Base-by-base conservation (phyloP, 179 eudicot genomes). In the Spinacia oleracea region DNA sequence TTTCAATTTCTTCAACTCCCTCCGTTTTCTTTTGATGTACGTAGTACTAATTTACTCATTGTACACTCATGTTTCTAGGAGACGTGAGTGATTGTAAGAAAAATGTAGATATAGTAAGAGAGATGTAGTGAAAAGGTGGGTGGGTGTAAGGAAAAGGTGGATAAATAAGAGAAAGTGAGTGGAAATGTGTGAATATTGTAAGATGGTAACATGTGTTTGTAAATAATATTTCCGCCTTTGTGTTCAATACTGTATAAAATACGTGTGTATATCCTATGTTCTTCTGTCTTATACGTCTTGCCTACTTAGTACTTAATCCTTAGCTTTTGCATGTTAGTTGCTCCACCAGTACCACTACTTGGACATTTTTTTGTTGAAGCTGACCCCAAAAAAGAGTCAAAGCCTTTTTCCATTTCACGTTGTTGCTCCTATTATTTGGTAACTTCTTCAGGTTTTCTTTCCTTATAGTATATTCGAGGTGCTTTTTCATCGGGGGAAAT, bases 241-340 rank as follows among this genome's bases (percentile, higher is more conserved):
- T 14, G n/a, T 50, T 71, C 75, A 31, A 72, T 72, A 72, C 75
- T 70, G n/a, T 29, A 29, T 34, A 18, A 14, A 51, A 51, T 51
- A 51, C 29, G 51, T 72, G 45, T 72, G 63, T 72, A 32, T 51
- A n/a, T n/a, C n/a, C 42, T 53, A 72, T 72, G 62, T 51, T 51
- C 63, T 51, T 32, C 42, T 72, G 75, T 72, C 60, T 23, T 32
- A 16, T 32, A 48, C 75, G 53, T 71, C 23, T 71, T 15, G 27
- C 40, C 25, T 53, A 72, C 68, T 51, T 53, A 64, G 77, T 46
- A 50, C 72, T 31, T 68, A 72, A 38, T 84, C 75, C 80, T 68
- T 38, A 63, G 15, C 78, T 72, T 64, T 74, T 46, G 50, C 65
- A 66, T 72, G 78, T 29, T 53, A 21, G 31, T 48, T 77, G 75